Conservation (phyloP, 1,139 yeast genomes). For the Scheffersomyces stambukii region DNA sequence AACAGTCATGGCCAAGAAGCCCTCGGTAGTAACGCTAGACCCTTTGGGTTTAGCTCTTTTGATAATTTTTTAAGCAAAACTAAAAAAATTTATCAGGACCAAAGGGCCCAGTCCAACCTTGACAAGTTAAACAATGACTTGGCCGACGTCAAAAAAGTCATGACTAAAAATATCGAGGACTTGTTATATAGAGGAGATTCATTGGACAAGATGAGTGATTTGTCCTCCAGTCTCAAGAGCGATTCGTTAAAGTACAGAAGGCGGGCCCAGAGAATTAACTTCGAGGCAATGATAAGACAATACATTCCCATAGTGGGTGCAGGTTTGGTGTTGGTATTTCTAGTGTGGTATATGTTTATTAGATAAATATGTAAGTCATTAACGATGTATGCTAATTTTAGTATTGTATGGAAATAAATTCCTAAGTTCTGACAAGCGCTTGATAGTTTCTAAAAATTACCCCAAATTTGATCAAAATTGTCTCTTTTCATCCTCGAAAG, state of each 20-base stretch:
- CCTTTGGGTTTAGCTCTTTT: conserved; percentile 86
- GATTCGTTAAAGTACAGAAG: conserved; percentile 86
- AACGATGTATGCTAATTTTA: neutral
- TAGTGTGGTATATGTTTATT: conserved; percentile 68
- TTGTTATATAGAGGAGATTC: conserved; percentile 91
- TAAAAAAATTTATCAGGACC: conserved; percentile 83
- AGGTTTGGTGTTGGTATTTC: conserved; percentile 66
- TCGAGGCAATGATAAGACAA: conserved; percentile 83
- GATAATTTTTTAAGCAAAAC: conserved; percentile 83
- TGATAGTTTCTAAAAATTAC: too few relatives aligned
- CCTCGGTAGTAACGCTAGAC: conserved; percentile 58
- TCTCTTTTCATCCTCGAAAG: too few relatives aligned
- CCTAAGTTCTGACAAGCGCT: too few relatives aligned
- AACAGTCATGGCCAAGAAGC: conserved; percentile 78
- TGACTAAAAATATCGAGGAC: conserved; percentile 96
- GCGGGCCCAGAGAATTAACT: conserved; percentile 85
- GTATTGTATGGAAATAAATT: too few relatives aligned
- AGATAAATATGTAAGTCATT: neutral
- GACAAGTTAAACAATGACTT: conserved; percentile 84
- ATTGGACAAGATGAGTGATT: conserved; percentile 86
- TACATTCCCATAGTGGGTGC: conserved; percentile 82
- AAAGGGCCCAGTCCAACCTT: conserved; percentile 82
- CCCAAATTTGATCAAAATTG: too few relatives aligned
- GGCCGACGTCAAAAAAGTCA: conserved; percentile 89
- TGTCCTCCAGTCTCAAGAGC: conserved; percentile 72